Base-by-base conservation (phyloP, 1,284 basidiomycete genomes). In the Mrakiaceae sp. region DNA sequence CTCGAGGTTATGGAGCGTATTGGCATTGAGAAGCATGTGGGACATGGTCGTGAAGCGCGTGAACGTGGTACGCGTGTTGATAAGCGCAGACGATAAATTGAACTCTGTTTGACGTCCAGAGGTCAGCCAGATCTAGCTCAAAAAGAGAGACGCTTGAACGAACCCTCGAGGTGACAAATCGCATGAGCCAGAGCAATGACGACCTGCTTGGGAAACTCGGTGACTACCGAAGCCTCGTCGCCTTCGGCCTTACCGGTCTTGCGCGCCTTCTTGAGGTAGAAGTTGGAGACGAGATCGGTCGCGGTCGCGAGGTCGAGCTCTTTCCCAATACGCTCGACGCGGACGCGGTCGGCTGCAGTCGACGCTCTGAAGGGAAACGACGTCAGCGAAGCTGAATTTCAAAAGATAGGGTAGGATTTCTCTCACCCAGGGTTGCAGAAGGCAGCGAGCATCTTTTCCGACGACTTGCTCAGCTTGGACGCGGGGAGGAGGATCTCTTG, bases 21-120 rank as follows among this genome's bases (percentile, higher is more conserved):
- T 94, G 51, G 86, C 86, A 64, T 87, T 90, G 58, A 98, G 80
- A 12, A 93, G 80, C 93, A 98, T 96, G 69, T 90, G 87, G 0
- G 85, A 83, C 55, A 83, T 82, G 50, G 84, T 84, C 0, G 87
- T 81, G 72, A 98, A 98, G 70, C 78, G 72, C 2, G 66, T 64
- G 60, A 74, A 58, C 40, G 60, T 62, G 27, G 66, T 58, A 12
- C 39, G 14, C 5, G 64, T 49, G 9, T 62, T 53, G 3, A 58
- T 5, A 5, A 66, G 60, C 44, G 64, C 46, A 2, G 64, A 66
- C 10, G 59, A 57, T 3, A 66, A 48, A 46, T 64, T 64, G 63
- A 64, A 64, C 6, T 64, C 63, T 64, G 52, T 3, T 27, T 8
- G 5, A 14, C 4, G 51, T 10, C 9, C 8, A 49, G 48, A 14